A percentile compares a stretch with the other conserved stretches of the same genome.
Evolutionary conservation across 768 basidiomycete genomes (phyloP).

Genomic region (Xerocomellus intermedius): DNA sequence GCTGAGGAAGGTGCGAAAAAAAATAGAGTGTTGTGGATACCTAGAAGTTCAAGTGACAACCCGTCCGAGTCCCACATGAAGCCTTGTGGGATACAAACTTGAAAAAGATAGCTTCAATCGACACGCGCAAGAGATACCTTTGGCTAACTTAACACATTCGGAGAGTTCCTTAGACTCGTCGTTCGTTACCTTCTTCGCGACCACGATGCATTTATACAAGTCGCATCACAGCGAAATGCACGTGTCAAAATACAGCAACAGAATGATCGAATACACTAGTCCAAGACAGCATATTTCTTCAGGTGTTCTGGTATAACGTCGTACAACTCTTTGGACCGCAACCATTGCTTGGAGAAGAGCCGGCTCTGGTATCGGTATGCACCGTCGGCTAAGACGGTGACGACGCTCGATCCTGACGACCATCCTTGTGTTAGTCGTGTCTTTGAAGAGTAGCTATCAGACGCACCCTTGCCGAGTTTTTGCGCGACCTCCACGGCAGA

Average conservation of each 20-base stretch:
- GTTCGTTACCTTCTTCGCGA: too few species aligned
- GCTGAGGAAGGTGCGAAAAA: too few species aligned
- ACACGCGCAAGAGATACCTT: too few species aligned
- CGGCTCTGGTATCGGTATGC: constrained; percentile 97
- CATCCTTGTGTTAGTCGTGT: neutral
- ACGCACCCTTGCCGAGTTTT: constrained; percentile 75
- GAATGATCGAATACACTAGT: constrained; percentile 37
- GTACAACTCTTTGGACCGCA: constrained; percentile 74
- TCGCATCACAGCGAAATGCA: neutral
- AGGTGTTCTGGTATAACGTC: constrained; percentile 79
- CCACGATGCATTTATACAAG: neutral
- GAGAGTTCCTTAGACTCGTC: too few species aligned
- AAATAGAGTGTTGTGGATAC: too few species aligned
- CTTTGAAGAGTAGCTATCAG: neutral
- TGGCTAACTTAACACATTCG: too few species aligned
- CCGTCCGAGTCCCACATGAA: too few species aligned
- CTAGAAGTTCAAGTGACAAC: too few species aligned
- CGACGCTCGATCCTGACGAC: constrained; percentile 69
- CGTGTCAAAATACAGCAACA: neutral
- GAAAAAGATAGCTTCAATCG: too few species aligned
- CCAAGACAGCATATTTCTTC: constrained; percentile 87
- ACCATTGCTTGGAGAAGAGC: constrained; percentile 92
- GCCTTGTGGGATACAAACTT: too few species aligned
- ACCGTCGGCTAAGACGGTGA: constrained; percentile 90
- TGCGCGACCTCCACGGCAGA: constrained; percentile 87